Evolutionary conservation across 1,284 basidiomycete species (phyloP).

Genomic region (Naganishia albida): DNA sequence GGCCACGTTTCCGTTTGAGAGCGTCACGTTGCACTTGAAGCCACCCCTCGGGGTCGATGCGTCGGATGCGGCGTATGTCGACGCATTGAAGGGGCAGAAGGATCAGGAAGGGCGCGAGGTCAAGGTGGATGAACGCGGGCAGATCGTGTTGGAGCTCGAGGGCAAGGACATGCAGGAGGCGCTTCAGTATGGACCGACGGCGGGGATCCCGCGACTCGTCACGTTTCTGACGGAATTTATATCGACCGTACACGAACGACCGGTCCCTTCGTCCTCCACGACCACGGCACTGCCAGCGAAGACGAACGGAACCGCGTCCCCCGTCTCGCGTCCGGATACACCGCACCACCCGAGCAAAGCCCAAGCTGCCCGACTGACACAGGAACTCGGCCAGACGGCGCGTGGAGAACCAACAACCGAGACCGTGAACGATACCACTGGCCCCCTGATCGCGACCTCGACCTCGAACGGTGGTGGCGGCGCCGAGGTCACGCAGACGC

Average conservation of each 20-base stretch:
- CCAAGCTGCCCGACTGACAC: slow-evolving; percentile 17
- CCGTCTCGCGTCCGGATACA: slow-evolving; percentile 26
- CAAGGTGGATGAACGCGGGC: slow-evolving; percentile 49
- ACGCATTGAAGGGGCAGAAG: slow-evolving; percentile 9
- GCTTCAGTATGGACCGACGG: slow-evolving; percentile 70
- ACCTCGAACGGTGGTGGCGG: slow-evolving; percentile 47
- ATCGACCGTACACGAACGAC: slow-evolving; percentile 39
- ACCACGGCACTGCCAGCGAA: slow-evolving; percentile 3
- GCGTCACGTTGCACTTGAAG: slow-evolving; percentile 62
- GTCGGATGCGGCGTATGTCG: slow-evolving; percentile 31
- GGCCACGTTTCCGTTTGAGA: slow-evolving; percentile 84
- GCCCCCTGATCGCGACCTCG: neutral
- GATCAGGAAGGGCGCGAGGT: slow-evolving; percentile 18
- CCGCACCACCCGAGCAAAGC: slow-evolving; percentile 31
- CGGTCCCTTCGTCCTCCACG: slow-evolving; percentile 13
- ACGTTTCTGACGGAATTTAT: slow-evolving; percentile 44
- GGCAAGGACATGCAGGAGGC: slow-evolving; percentile 63
- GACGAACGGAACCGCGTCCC: slow-evolving; percentile 15
- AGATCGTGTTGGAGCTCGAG: slow-evolving; percentile 58
- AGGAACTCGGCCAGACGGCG: slow-evolving; percentile 21
- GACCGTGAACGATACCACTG: slow-evolving; percentile 25
- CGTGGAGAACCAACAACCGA: slow-evolving; percentile 29
- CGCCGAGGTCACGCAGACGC: slow-evolving; percentile 58
- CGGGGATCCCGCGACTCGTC: slow-evolving; percentile 56
- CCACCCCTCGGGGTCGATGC: slow-evolving; percentile 58